Evolutionary conservation across 345 rosid genomes (phyloP), one percentile per base, ranked within the genome.

Genomic region (Citrus mangshanensis): DNA sequence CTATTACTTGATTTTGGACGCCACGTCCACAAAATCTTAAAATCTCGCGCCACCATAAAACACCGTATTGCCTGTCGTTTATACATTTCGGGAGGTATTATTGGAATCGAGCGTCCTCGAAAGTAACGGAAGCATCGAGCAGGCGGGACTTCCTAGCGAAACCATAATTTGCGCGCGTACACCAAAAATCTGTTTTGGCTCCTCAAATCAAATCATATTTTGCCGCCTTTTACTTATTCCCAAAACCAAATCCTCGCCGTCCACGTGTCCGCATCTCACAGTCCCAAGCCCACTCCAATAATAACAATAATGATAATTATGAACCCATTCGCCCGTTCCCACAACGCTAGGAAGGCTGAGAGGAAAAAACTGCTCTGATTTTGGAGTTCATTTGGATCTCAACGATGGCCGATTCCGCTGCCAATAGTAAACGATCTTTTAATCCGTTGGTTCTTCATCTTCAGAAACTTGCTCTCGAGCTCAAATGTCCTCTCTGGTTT

Each of bases 401-500:
- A 73, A 30, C 1, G 68, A 94, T 92, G 97, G 86, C 74, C 68
- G 86, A 79, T 67, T 79, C 83, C 4, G 12, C 63, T 55, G 80
- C 42, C 27, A 72, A 35, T 19, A 28, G 61, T 51, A 59, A 65
- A 54, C 83, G 85, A 68, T 67, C 85, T 60, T 81, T 89, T 79
- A 89, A 91, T 70, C 95, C 98, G 27, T 92, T 93, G 91, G 80
- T 87, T 77, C 95, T 93, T 69, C 91, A 92, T 82, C 86, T 95
- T 59, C 95, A 92, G 81, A 95, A 93, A 72, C 81, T 95, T 75
- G 93, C 81, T 66, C 93, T 95, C 25, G 98, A 95, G 78, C 97
- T 93, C 81, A 93, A 92, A 56, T 95, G 98, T 71, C 93, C 98
- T 70, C 88, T 91, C 75, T 95, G 98, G 98, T 95, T 82, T 19